Base-by-base conservation (phyloP, 2,329 filamentous ascomycete species). In the Aureobasidium musti region DNA sequence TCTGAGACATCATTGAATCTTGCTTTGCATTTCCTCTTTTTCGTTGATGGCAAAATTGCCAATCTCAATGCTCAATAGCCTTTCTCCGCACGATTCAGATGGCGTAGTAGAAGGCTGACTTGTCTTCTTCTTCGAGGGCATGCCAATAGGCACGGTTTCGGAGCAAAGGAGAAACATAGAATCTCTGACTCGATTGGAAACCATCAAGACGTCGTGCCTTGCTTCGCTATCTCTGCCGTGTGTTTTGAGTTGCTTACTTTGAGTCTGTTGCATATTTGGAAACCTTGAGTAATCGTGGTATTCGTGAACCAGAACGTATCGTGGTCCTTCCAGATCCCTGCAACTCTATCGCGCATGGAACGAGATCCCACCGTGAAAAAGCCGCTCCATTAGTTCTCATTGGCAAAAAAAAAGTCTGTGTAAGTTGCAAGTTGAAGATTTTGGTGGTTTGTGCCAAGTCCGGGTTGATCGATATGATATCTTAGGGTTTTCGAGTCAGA, bases 21-120 rank as follows among this genome's bases (percentile, higher is more conserved):
- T 30, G 8, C 28, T 33, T 4, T 14, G 30, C 5, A 21, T 19
- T 35, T 53, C n/a, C 50, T 35, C 19, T 21, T 19, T 21, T 35
- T 21, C n/a, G 19, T 14, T 5, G 26, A 56, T 56, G 54, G n/a
- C 23, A 26, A 43, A 5, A 59, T 59, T 59, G 54, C 23, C 54
- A 59, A 59, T 59, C 54, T 59, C 23, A 21, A 41, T 30, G 17
- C 23, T 59, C 23, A 23, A 41, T 43, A 23, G 37, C 50, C 30
- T 43, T 7, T 59, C 37, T 41, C n/a, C 23, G 14, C 33, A 30
- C 50, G n/a, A 39, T 17, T 53, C 28, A n/a, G n/a, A n/a, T 21
- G 35, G 30, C 30, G 35, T 53, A 14, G 50, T 30, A 26, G 26
- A 13, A 47, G 43, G 11, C 14, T 21, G 21, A 47, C 21, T 14